Evolutionary conservation across 1,284 basidiomycete species (phyloP).

Genomic region (Sporisorium scitamineum): DNA sequence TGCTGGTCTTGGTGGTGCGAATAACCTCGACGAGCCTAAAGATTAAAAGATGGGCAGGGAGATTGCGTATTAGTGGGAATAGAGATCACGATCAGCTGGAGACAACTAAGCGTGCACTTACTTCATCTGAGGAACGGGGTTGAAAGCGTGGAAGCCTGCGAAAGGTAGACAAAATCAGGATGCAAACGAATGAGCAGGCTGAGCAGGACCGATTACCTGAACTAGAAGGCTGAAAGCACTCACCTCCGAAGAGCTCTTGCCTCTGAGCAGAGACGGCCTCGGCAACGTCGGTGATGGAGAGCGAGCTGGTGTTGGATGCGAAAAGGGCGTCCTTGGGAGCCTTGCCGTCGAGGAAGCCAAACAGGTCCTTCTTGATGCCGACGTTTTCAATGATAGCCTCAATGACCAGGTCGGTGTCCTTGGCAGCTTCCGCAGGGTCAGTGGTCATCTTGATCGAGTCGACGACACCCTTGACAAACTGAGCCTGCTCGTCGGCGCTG

Average conservation of each 20-base stretch:
- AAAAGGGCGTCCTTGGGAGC: conserved; percentile 73
- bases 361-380: conserved; percentile 74
- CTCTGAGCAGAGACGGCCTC: conserved; percentile 56
- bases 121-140: conserved; percentile 73
- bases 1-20: conserved; percentile 71
- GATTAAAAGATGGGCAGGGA: background rate
- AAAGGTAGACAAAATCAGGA: background rate
- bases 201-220: background rate
- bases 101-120: background rate
- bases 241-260: conserved; percentile 57
- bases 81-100: background rate
- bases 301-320: conserved; percentile 74
- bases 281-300: conserved; percentile 74
- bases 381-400: conserved; percentile 76
- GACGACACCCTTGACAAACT: conserved; percentile 70
- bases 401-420: conserved; percentile 73
- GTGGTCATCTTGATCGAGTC: conserved; percentile 72
- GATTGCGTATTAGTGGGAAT: background rate
- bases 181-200: background rate
- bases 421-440: conserved; percentile 72
- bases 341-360: conserved; percentile 72
- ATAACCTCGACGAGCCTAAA: conserved; percentile 72
- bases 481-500: conserved; percentile 69
- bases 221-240: background rate
- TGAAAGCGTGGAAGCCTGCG: conserved; percentile 73